Conservation (phyloP, 2,329 filamentous ascomycete species). For the Pochonia chlamydosporia region DNA sequence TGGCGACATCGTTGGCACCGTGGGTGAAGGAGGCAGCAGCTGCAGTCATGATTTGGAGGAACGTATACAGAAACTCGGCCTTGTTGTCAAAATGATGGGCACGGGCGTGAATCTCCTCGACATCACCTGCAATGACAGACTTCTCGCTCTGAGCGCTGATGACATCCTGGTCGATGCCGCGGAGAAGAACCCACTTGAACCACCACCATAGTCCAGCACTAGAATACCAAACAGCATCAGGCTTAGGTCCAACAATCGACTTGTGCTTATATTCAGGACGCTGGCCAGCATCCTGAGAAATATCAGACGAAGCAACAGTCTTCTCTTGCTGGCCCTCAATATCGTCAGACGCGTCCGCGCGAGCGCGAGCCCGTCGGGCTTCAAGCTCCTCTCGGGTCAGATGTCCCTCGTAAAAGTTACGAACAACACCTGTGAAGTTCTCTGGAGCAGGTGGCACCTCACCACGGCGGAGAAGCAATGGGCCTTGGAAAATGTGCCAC, state of each 20-base stretch:
- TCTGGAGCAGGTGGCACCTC: constrained; percentile 36
- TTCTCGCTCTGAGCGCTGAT: constrained; percentile 28
- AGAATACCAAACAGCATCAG: constrained; percentile 36
- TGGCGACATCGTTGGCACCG: constrained; percentile 62
- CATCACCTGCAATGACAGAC: constrained; percentile 43
- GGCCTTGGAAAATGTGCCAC: constrained; percentile 49
- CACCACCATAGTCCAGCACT: constrained; percentile 37
- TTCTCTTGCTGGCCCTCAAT: constrained; percentile 22
- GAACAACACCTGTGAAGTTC: constrained; percentile 34
- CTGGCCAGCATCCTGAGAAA: constrained; percentile 17
- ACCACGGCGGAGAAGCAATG: constrained; percentile 42
- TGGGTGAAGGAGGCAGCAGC: constrained; percentile 59
- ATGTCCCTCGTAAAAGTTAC: constrained; percentile 52
- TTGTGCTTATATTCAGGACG: constrained; percentile 24
- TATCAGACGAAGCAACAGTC: constrained; percentile 8
- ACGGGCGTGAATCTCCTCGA: constrained; percentile 49
- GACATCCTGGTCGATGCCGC: constrained; percentile 40
- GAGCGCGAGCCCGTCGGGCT: constrained; percentile 26
- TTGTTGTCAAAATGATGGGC: constrained; percentile 57
- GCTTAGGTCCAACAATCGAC: constrained; percentile 32
- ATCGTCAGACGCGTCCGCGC: constrained; percentile 14
- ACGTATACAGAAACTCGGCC: constrained; percentile 55
- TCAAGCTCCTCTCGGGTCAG: constrained; percentile 48
- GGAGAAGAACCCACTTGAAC: constrained; percentile 39
- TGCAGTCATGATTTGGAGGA: constrained; percentile 55